Percentiles rank a stretch among this genome's conserved stretches.
Conservation (phyloP, 208 protist species). For the Novymonas esmeraldas region DNA sequence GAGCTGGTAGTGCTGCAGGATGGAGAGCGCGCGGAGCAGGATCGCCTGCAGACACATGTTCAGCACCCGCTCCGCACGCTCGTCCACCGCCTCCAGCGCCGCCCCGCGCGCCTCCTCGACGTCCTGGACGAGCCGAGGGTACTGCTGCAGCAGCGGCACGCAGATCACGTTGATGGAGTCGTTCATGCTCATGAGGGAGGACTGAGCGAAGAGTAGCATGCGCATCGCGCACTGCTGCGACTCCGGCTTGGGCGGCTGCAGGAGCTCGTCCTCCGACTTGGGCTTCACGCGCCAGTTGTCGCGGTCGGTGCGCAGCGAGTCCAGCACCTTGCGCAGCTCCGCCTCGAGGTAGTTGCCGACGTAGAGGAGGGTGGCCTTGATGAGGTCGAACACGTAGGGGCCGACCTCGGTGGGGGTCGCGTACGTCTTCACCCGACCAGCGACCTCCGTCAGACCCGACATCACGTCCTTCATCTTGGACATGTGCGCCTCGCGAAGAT, state of each 20-base stretch:
- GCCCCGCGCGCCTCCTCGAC: constrained; percentile 55
- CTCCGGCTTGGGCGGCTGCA: constrained; percentile 60
- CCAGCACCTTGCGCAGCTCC: constrained; percentile 72
- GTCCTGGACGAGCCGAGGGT: constrained; percentile 51
- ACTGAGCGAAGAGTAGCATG: constrained; percentile 88
- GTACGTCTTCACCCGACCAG: constrained; percentile 58
- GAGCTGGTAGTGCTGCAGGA: constrained; percentile 78
- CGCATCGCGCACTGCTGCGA: constrained; percentile 85
- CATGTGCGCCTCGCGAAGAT: constrained; percentile 87
- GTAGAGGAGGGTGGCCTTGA: constrained; percentile 43
- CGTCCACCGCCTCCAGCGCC: constrained; percentile 63
- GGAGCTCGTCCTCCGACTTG: constrained; percentile 68
- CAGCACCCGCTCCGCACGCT: constrained; percentile 68
- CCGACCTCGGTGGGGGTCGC: constrained; percentile 49
- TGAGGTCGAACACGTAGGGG: constrained; percentile 60
- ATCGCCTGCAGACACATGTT: constrained; percentile 83
- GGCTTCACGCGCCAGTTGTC: constrained; percentile 76
- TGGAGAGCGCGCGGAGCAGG: constrained; percentile 72
- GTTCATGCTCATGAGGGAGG: constrained; percentile 69
- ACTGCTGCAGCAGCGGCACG: constrained; percentile 49
- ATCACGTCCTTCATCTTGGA: constrained; percentile 75
- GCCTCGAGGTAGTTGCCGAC: constrained; percentile 66
- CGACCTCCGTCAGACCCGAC: constrained; percentile 63
- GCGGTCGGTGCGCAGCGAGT: constrained; percentile 64
- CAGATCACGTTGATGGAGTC: constrained; percentile 61